Conservation (phyloP, 768 basidiomycete species). For the Suillus hirtellus region DNA sequence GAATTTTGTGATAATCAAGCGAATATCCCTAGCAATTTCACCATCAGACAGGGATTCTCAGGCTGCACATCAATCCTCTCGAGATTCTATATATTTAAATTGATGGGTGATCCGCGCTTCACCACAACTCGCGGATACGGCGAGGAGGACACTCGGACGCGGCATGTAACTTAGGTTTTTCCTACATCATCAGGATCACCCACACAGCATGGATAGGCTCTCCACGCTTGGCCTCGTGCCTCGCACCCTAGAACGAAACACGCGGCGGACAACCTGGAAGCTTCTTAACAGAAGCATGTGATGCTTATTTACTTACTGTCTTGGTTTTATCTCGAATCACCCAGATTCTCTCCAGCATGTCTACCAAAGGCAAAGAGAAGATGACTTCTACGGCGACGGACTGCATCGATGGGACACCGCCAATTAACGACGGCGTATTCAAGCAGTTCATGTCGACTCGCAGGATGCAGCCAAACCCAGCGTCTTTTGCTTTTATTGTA, state of each 20-base stretch:
- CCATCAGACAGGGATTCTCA: neutral
- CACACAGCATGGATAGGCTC: neutral
- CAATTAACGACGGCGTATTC: neutral
- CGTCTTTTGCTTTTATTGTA: constrained; percentile 5
- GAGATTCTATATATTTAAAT: neutral
- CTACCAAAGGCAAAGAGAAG: constrained; percentile 10
- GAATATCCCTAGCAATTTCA: neutral
- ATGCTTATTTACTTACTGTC: constrained; percentile 4
- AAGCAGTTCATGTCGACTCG: neutral
- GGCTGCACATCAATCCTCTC: neutral
- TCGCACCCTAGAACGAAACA: constrained; percentile 4
- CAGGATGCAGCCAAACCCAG: neutral
- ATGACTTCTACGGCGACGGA: neutral
- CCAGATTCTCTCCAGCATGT: constrained; percentile 6
- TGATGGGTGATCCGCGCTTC: neutral
- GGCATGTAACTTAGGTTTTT: constrained; percentile 5
- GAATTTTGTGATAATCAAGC: neutral
- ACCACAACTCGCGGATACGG: constrained; percentile 2
- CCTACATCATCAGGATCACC: neutral
- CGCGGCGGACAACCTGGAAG: neutral
- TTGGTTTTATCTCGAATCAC: constrained; percentile 1
- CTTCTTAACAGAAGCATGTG: constrained; percentile 3
- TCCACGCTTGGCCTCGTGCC: constrained; percentile 5
- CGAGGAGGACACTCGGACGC: neutral
- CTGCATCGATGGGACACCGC: neutral